Base-by-base conservation (phyloP, 371 early-diverging fungal genomes). In the Mortierella sp. region DNA sequence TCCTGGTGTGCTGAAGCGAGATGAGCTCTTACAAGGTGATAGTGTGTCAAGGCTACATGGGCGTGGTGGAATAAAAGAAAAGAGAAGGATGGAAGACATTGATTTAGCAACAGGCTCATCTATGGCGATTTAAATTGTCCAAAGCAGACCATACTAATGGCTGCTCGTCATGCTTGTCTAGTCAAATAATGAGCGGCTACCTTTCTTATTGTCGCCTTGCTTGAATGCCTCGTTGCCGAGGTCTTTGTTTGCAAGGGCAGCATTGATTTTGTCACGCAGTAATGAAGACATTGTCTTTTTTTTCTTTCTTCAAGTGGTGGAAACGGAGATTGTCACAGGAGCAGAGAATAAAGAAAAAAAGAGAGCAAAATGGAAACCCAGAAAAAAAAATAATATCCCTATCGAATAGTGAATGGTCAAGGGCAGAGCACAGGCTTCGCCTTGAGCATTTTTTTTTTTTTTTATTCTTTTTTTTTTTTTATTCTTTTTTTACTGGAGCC, bases 201-300 rank as follows among this genome's bases (percentile, higher is more conserved):
- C 82, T 57, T 64, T 46, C 58, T 73, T 74, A 19, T 75, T 43
- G 61, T 80, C 74, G 25, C 73, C 75, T 6, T 68, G 29, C 58
- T 75, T 80, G 66, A 75, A 82, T 4, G 72, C 62, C 6, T 72
- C 74, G 56, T 80, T 82, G 37, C 82, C 82, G 1, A 44, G 57
- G 57, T 80, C 75, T 68, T 82, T 82, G 63, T 60, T 48, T 25
- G 51, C 57, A 21, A 77, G 21, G 14, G 79, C 79, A 11, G 55
- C 53, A n/a, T 37, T 30, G 14, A 77, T 65, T 51, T 77, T 77
- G 51, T 77, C 79, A 26, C 65, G 53, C 19, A 77, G n/a, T 51
- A 51, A 65, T 37, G 64, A 14, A 14, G 66, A 21, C 73, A 77
- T 72, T 46, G 21, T 46, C 47, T 16, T 30, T 23, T 5, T 19